These are phyloP conservation scores for Phylloporus rhodoxanthus DNA, from an alignment of 768 basidiomycete genomes.

Conservation along the genomic window DNA sequence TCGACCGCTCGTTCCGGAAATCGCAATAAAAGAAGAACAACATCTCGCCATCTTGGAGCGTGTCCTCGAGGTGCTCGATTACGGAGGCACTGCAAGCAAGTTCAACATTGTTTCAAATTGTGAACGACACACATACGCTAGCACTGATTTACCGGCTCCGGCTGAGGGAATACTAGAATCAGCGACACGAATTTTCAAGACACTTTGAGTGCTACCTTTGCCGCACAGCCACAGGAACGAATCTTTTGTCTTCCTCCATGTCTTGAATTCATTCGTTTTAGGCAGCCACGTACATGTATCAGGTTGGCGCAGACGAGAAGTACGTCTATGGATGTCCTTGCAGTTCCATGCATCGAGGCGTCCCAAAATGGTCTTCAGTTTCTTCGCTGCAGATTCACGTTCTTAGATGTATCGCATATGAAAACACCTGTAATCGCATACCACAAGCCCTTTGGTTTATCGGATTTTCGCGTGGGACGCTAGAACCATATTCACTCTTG, in stretches of 20 bases:
- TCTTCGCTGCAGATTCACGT: not conserved
- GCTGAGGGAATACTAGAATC: not conserved
- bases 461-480: not conserved
- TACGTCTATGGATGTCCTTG: not conserved
- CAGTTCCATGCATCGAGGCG: constrained; percentile 6
- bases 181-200: not conserved
- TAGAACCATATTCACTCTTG: not conserved
- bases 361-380: constrained; percentile 1
- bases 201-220: constrained; percentile 1
- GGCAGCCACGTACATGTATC: constrained; percentile 13
- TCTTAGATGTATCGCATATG: not conserved
- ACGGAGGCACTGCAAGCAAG: constrained; percentile 6
- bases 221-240: constrained; percentile 13
- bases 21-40: constrained; percentile 19
- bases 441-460: not conserved
- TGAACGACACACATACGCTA: not conserved
- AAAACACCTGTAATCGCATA: not conserved
- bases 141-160: constrained; percentile 14
- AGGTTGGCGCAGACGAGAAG: not conserved
- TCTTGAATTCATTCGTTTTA: not conserved
- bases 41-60: not conserved
- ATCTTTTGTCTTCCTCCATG: not conserved
- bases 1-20: constrained; percentile 12
- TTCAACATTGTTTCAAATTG: not conserved
- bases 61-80: constrained; percentile 1